These are phyloP conservation scores for Xylaria sp. DNA, from an alignment of 2,329 filamentous ascomycete genomes.

Conservation along the genomic window DNA sequence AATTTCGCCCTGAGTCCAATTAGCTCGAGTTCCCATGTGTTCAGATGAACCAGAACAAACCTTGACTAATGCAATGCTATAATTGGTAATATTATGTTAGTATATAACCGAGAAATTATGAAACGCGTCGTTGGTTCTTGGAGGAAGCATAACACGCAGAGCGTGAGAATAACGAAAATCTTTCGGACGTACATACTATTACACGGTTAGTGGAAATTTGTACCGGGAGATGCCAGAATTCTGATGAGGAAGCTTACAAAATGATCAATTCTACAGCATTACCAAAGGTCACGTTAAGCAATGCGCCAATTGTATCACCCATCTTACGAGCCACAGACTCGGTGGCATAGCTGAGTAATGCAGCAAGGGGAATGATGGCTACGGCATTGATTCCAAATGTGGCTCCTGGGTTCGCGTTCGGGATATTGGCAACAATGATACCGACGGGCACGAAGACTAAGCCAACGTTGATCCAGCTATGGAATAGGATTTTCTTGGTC, in stretches of 20 bases:
- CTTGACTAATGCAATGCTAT: constrained; percentile 79
- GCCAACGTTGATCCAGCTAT: constrained; percentile 82
- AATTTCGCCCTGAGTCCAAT: constrained; percentile 72
- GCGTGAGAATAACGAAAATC: not conserved
- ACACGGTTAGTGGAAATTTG: constrained; percentile 37
- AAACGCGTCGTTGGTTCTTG: not conserved
- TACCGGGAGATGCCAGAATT: not conserved
- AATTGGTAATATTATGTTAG: constrained; percentile 40
- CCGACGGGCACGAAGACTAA: constrained; percentile 83
- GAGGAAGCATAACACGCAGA: not conserved
- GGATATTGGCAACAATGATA: constrained; percentile 70
- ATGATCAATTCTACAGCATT: constrained; percentile 85
- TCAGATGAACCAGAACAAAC: constrained; percentile 50
- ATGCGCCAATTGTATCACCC: constrained; percentile 77
- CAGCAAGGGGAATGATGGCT: constrained; percentile 79
- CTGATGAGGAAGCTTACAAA: constrained; percentile 60
- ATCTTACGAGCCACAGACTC: constrained; percentile 78
- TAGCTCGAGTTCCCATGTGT: constrained; percentile 36
- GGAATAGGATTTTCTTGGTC: constrained; percentile 70
- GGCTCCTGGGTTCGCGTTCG: constrained; percentile 66
- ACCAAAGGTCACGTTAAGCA: constrained; percentile 82
- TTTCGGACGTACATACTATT: constrained; percentile 44
- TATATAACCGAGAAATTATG: constrained; percentile 37
- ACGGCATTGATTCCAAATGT: constrained; percentile 80
- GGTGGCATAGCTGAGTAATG: constrained; percentile 77